Percentiles rank a stretch among this genome's conserved stretches.
These are phyloP conservation scores for Fusarium kyushuense DNA, from an alignment of 2,329 filamentous ascomycete species.

Conservation along the genomic window DNA sequence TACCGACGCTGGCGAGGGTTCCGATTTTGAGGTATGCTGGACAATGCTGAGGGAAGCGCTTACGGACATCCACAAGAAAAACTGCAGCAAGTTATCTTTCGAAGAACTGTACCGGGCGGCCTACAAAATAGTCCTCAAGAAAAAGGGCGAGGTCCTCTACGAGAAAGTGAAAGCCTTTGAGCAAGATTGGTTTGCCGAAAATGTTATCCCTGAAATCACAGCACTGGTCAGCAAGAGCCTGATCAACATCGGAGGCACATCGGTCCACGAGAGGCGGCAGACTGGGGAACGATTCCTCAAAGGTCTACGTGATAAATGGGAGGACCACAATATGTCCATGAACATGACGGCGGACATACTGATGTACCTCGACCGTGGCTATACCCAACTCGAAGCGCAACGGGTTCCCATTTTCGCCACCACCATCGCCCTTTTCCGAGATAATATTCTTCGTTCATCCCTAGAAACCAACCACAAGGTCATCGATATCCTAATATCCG, in stretches of 20 bases:
- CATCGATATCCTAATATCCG: constrained; percentile 80
- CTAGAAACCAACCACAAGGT: constrained; percentile 66
- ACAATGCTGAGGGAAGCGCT: constrained; percentile 80
- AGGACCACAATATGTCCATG: constrained; percentile 91
- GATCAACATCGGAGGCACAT: constrained; percentile 70
- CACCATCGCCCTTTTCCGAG: constrained; percentile 88
- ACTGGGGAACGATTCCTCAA: constrained; percentile 87
- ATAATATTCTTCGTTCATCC: constrained; percentile 79
- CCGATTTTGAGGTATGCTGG: constrained; percentile 92
- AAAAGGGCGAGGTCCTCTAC: constrained; percentile 86
- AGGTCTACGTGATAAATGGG: constrained; percentile 82
- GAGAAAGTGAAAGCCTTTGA: constrained; percentile 84
- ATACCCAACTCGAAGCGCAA: constrained; percentile 73
- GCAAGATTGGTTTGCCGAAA: constrained; percentile 79
- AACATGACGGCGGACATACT: constrained; percentile 96
- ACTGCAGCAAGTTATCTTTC: constrained; percentile 90
- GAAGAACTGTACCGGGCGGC: constrained; percentile 94
- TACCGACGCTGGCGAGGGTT: constrained; percentile 63
- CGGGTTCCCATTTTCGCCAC: constrained; percentile 84
- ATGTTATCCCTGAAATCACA: constrained; percentile 79
- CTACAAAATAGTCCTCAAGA: constrained; percentile 93
- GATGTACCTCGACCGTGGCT: constrained; percentile 96
- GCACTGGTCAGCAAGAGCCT: constrained; percentile 78
- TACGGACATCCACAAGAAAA: constrained; percentile 89
- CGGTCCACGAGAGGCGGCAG: constrained; percentile 81